Conservation (phyloP, 106 monocot genomes). For the Dendrobium nobile region DNA sequence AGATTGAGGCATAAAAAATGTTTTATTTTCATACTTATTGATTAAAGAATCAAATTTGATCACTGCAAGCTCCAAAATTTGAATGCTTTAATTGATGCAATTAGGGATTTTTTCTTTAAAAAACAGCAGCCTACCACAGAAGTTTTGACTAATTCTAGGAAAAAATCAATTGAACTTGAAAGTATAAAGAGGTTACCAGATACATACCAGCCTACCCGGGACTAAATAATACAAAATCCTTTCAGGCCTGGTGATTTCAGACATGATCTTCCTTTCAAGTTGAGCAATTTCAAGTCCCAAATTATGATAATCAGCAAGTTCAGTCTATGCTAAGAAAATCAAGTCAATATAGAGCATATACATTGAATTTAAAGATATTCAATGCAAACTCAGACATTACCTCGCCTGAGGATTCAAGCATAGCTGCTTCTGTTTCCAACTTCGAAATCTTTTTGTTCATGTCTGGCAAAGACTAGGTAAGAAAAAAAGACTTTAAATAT, state of each 20-base stretch:
- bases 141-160: neutral
- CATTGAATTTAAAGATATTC: neutral
- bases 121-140: neutral
- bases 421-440: slow-evolving; percentile 77
- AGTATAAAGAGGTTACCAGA: slow-evolving; percentile 1
- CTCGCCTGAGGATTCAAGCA: slow-evolving; percentile 91
- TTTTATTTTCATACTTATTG: neutral
- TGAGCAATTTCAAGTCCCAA: slow-evolving; percentile 70
- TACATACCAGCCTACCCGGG: slow-evolving; percentile 85
- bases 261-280: slow-evolving; percentile 86
- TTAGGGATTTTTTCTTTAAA: neutral
- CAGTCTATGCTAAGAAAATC: slow-evolving; percentile 34
- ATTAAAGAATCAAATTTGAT: neutral
- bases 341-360: neutral
- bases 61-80: neutral
- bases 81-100: neutral
- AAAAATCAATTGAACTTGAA: neutral
- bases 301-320: slow-evolving; percentile 86
- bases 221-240: slow-evolving; percentile 69
- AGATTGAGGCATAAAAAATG: neutral
- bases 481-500: neutral
- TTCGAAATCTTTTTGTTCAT: slow-evolving; percentile 54
- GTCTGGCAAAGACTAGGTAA: slow-evolving; percentile 66
- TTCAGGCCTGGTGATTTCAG: slow-evolving; percentile 94
- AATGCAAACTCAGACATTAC: slow-evolving; percentile 26